Conservation (phyloP, 306 rosid species). For the Castanopsis chinensis region DNA sequence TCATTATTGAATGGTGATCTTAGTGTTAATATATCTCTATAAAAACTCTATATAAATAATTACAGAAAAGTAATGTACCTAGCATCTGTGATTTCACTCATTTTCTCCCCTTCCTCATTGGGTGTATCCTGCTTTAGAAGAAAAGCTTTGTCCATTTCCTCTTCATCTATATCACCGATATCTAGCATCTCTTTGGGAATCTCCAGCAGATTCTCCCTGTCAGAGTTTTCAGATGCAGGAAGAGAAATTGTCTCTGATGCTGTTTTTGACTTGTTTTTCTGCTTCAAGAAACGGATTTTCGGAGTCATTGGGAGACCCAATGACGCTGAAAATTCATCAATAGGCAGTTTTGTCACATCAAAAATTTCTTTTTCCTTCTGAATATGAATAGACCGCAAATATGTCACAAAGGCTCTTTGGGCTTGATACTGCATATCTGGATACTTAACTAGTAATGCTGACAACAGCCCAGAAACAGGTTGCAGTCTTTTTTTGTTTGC, state of each 20-base stretch:
- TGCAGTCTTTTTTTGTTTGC: conserved; percentile 61
- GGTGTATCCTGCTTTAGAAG: conserved; percentile 31
- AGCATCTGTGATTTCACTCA: conserved; percentile 39
- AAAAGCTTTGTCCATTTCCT: conserved; percentile 41
- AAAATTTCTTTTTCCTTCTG: conserved; percentile 87
- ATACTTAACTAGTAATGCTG: conserved; percentile 74
- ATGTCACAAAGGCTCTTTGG: conserved; percentile 74
- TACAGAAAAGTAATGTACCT: conserved; percentile 36
- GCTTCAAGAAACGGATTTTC: conserved; percentile 63
- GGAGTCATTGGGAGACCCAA: conserved; percentile 89
- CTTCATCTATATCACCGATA: conserved; percentile 33
- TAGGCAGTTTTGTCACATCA: conserved; percentile 68
- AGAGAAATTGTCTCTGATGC: conserved; percentile 21
- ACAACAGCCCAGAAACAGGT: conserved; percentile 67
- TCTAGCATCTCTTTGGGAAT: conserved; percentile 46
- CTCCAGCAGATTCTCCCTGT: conserved; percentile 32
- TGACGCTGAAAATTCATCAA: conserved; percentile 75
- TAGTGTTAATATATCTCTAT: not conserved
- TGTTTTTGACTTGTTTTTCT: conserved; percentile 48
- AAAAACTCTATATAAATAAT: not conserved
- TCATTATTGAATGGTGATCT: not conserved
- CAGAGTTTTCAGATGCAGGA: conserved; percentile 41
- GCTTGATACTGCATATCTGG: conserved; percentile 71
- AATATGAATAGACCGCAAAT: conserved; percentile 64
- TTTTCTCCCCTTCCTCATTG: conserved; percentile 31